These are phyloP conservation scores for Niveomyces coronatus DNA, from an alignment of 2,329 filamentous ascomycete species.

Conservation along the genomic window DNA sequence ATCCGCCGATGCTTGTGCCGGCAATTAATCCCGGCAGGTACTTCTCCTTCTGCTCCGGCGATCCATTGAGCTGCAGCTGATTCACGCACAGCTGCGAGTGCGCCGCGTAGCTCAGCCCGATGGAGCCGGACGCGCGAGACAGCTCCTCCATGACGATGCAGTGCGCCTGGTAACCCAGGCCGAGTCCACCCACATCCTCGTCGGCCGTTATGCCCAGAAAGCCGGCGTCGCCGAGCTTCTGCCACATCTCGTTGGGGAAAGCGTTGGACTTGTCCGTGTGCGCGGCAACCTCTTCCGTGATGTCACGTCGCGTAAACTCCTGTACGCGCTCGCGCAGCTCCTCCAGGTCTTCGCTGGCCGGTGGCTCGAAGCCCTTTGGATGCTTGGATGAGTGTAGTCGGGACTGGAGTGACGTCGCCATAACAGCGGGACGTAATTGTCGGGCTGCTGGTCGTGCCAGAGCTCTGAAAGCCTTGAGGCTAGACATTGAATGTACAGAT, in stretches of 20 bases:
- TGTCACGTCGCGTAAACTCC: constrained; percentile 83
- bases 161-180: constrained; percentile 93
- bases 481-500: constrained; percentile 11
- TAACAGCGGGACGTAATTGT: constrained; percentile 15
- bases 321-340: constrained; percentile 78
- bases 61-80: constrained; percentile 86
- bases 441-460: constrained; percentile 19
- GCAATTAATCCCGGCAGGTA: constrained; percentile 74
- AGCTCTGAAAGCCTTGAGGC: constrained; percentile 17
- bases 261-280: constrained; percentile 76
- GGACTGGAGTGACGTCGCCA: constrained; percentile 28
- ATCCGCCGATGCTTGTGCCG: constrained; percentile 70
- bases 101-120: constrained; percentile 86
- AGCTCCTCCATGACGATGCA: constrained; percentile 94
- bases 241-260: constrained; percentile 88
- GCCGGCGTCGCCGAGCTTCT: constrained; percentile 82
- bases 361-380: constrained; percentile 54
- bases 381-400: constrained; percentile 47
- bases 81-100: constrained; percentile 96
- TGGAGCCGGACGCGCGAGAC: constrained; percentile 71
- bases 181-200: constrained; percentile 81
- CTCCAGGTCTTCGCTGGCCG: constrained; percentile 60
- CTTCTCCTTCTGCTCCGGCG: constrained; percentile 63
- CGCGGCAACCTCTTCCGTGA: constrained; percentile 71
- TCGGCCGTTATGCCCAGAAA: constrained; percentile 90